Conservation (phyloP, 106 monocot species). For the Agapanthus africanus region DNA sequence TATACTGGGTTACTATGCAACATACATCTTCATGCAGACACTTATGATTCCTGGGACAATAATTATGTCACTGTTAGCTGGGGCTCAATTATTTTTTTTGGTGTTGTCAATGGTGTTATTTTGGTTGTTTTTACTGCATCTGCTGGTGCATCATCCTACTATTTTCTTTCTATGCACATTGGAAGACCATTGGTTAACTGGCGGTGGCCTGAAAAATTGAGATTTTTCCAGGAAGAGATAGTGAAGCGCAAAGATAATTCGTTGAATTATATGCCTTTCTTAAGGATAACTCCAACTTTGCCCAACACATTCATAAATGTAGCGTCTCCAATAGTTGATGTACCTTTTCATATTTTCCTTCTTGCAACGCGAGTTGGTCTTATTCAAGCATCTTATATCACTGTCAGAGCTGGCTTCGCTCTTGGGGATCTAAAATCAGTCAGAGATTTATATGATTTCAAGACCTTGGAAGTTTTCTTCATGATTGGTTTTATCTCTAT, state of each 20-base stretch:
- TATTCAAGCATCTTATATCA: constrained; percentile 84
- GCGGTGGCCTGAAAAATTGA: constrained; percentile 86
- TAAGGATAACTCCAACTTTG: constrained; percentile 89
- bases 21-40: constrained; percentile 98
- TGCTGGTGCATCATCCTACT: constrained; percentile 78
- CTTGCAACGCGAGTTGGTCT: constrained; percentile 78
- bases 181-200: constrained; percentile 73
- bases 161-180: constrained; percentile 80
- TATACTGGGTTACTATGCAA: constrained; percentile 83
- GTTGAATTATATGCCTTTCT: constrained; percentile 93
- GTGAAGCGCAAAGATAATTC: constrained; percentile 75
- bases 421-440: too few species aligned
- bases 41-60: constrained; percentile 99
- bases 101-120: constrained; percentile 65
- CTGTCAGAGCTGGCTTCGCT: constrained; percentile 59
- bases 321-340: constrained; percentile 95
- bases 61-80: constrained; percentile 87
- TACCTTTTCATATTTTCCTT: constrained; percentile 89
- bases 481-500: too few species aligned
- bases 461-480: too few species aligned
- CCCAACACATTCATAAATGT: constrained; percentile 93
- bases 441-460: too few species aligned
- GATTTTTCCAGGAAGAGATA: constrained; percentile 86
- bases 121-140: constrained; percentile 84
- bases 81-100: constrained; percentile 92